A percentile compares a stretch with the other conserved stretches of the same genome.
phyloP scores from a whole-genome alignment of 2,329 filamentous ascomycete genomes.

The Microdochium nivale region DNA sequence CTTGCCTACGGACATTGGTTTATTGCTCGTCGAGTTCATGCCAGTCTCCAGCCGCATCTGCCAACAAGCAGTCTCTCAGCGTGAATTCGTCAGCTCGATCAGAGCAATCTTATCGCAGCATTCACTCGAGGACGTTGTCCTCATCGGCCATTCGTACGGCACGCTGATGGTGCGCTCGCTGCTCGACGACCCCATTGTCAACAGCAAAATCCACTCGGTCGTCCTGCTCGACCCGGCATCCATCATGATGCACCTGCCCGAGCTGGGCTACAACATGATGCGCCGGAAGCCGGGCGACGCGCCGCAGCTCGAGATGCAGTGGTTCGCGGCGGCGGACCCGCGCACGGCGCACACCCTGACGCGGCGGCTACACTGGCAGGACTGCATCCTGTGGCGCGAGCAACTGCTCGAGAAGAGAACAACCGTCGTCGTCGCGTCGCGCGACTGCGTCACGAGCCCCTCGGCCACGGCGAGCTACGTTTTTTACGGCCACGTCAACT shows the following conservation, averaged over 20 bases:
- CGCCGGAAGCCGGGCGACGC: not conserved
- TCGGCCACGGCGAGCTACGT: slow-evolving; percentile 15
- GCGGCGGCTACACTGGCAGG: slow-evolving; percentile 6
- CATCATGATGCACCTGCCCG: slow-evolving; percentile 6
- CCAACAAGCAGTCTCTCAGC: slow-evolving; percentile 4
- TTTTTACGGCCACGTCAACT: slow-evolving; percentile 9
- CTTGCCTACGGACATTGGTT: slow-evolving; percentile 6
- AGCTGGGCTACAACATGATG: slow-evolving; percentile 7
- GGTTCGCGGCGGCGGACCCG: slow-evolving; percentile 4
- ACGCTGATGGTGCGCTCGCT: slow-evolving; percentile 6
- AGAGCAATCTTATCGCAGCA: slow-evolving; percentile 6
- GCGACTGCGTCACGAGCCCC: slow-evolving; percentile 13
- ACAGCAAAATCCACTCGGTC: slow-evolving; percentile 3
- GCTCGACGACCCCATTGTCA: slow-evolving; percentile 3
- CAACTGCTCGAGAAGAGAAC: slow-evolving; percentile 7
- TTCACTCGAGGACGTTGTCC: slow-evolving; percentile 4
- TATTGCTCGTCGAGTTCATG: slow-evolving; percentile 6
- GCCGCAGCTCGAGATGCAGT: slow-evolving; percentile 5
- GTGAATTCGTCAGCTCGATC: slow-evolving; percentile 9
- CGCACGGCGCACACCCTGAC: slow-evolving; percentile 4
- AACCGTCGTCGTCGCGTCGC: slow-evolving; percentile 12
- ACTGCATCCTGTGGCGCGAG: slow-evolving; percentile 6
- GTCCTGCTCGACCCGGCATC: slow-evolving; percentile 6
- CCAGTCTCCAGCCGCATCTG: slow-evolving; percentile 4
- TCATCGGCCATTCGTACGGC: slow-evolving; percentile 6